Base-by-base conservation (phyloP, 2,329 filamentous ascomycete species). In the Sclerotinia subarctica region DNA sequence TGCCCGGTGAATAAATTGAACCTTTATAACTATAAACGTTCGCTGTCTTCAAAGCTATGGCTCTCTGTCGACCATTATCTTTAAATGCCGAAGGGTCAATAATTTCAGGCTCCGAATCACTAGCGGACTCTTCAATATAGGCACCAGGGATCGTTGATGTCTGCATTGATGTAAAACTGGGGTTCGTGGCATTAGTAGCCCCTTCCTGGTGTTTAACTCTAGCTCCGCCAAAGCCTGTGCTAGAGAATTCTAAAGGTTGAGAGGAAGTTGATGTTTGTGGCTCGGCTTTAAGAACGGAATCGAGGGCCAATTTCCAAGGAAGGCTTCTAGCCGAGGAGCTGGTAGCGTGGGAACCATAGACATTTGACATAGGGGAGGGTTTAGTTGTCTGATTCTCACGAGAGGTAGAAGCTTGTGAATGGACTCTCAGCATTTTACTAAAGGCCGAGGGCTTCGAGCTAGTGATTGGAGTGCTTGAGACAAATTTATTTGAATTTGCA, bases 21-120 rank as follows among this genome's bases (percentile, higher is more conserved):
- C 44, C 51, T 63, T 47, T 21, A 24, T 51, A 21, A 24, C 44
- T 15, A 19, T 44, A 46, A 44, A 29, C 13, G 8, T 56, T 52
- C 3, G 60, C 4, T 13, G 38, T 38, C 29, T 46, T 59, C 46
- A 63, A 52, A 46, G 21, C n/a, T 10, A 47, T 56, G 13, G 47
- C 21, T 51, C 24, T 46, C 49, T 71, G 68, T 38, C 73, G 70
- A 35, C 72, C 70, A 69, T 77, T 77, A 32, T 71, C 72, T 49
- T 68, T 69, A 63, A 77, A 77, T 2, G 68, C 73, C 4, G 73
- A 70, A 15, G 73, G 35, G 15, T 73, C 68, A 38, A 77, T 77
- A 29, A 77, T 73, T 66, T 77, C 76, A 47, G 77, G 66, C 32
- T 76, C 75, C 17, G 74, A 76, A 68, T 77, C 76, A 64, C 71